Conservation (phyloP, 345 rosid species). For the Tarenaya hassleriana region DNA sequence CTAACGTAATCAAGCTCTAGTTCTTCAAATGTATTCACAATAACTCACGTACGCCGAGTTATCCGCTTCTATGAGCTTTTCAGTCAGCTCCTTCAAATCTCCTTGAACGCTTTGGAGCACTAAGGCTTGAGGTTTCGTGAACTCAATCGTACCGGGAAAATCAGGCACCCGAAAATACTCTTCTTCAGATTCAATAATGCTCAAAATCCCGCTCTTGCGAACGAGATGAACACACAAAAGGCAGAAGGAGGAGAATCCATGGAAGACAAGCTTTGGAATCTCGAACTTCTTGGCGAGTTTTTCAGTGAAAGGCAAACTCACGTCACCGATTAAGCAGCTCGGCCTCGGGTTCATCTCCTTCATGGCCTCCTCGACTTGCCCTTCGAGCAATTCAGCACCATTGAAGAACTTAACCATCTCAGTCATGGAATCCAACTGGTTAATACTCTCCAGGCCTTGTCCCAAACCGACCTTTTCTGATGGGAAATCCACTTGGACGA, state of each 20-base stretch:
- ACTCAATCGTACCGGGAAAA: constrained; percentile 36
- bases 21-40: constrained; percentile 37
- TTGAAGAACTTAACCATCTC: constrained; percentile 14
- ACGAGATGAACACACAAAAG: constrained; percentile 23
- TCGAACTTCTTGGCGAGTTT: constrained; percentile 28
- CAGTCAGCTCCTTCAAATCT: neutral
- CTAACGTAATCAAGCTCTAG: constrained; percentile 29
- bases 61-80: constrained; percentile 20
- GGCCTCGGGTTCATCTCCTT: constrained; percentile 35
- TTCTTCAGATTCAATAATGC: constrained; percentile 7
- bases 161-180: constrained; percentile 34
- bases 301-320: constrained; percentile 24
- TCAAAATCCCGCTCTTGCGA: neutral
- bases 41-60: constrained; percentile 26
- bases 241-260: constrained; percentile 30
- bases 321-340: constrained; percentile 40
- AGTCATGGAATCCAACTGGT: constrained; percentile 22
- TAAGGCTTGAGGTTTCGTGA: constrained; percentile 24
- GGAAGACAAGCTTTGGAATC: constrained; percentile 44
- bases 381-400: constrained; percentile 23
- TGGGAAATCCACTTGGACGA: constrained; percentile 26
- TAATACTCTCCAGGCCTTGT: constrained; percentile 32
- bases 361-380: constrained; percentile 24
- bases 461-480: constrained; percentile 26
- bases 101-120: neutral